Percentiles rank a stretch among this genome's conserved stretches.
phyloP scores from a whole-genome alignment of 2,329 filamentous ascomycete species.

The Rhynchosporium agropyri region DNA sequence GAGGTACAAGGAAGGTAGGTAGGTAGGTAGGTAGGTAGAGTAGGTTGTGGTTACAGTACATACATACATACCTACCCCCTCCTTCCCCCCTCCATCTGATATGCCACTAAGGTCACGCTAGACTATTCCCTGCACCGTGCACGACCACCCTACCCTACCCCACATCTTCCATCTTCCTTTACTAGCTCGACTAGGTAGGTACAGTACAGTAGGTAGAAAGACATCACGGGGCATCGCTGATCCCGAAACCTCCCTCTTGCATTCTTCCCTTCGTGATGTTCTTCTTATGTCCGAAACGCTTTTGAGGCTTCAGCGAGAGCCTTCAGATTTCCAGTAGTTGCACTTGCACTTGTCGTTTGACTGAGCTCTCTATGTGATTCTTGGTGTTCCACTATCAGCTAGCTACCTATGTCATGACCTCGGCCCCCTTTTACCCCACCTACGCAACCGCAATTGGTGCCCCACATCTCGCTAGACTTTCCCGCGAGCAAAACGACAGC shows the following conservation, averaged over 20 bases:
- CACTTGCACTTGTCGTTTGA: neutral
- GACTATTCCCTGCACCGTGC: conserved; percentile 1
- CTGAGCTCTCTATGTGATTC: no score
- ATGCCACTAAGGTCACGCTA: neutral
- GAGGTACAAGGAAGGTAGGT: no score
- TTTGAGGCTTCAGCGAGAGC: conserved; percentile 6
- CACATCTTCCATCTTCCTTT: neutral
- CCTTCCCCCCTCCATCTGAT: conserved; percentile 11
- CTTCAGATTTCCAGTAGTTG: neutral
- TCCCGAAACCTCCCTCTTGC: conserved; percentile 1
- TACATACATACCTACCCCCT: no score
- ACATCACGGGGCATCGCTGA: conserved; percentile 13
- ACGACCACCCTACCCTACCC: neutral
- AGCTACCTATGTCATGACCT: neutral
- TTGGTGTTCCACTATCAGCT: conserved; percentile 1
- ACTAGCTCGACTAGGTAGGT: neutral
- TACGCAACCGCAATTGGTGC: neutral
- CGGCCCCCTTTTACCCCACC: conserved; percentile 6
- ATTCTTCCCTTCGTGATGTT: neutral
- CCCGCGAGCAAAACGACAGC: conserved; percentile 6
- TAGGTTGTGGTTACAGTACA: no score
- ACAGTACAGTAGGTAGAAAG: neutral
- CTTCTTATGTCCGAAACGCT: neutral
- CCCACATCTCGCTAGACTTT: conserved; percentile 18
- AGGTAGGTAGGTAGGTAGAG: no score